phyloP scores from a whole-genome alignment of 2,329 filamentous ascomycete genomes.

The Fusarium continuum region DNA sequence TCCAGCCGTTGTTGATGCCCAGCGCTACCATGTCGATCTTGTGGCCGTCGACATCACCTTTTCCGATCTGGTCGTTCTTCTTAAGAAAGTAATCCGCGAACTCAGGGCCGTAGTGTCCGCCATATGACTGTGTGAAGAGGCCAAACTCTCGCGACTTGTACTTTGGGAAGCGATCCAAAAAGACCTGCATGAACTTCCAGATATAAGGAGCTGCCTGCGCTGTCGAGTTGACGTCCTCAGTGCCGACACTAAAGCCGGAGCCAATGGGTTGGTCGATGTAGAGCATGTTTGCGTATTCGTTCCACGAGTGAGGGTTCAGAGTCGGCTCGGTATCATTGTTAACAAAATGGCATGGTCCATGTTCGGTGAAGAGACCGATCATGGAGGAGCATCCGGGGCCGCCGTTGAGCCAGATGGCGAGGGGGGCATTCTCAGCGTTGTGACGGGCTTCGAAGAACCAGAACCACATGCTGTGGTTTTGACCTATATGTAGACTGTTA shows the following conservation, averaged over 20 bases:
- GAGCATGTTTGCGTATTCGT: conserved; percentile 71
- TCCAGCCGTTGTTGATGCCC: conserved; percentile 66
- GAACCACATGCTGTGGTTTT: conserved; percentile 50
- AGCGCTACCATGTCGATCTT: conserved; percentile 61
- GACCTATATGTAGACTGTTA: conserved; percentile 40
- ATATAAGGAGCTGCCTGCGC: conserved; percentile 49
- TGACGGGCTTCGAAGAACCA: conserved; percentile 61
- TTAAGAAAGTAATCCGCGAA: conserved; percentile 64
- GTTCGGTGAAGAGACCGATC: conserved; percentile 65
- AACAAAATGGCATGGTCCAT: conserved; percentile 81
- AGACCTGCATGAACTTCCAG: conserved; percentile 68
- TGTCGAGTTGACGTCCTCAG: conserved; percentile 43
- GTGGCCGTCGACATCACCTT: conserved; percentile 52
- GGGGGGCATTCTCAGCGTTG: conserved; percentile 49
- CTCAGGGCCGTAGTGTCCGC: conserved; percentile 67
- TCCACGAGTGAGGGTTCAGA: conserved; percentile 70
- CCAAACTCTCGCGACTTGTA: conserved; percentile 68
- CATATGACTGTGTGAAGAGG: conserved; percentile 64
- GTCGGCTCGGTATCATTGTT: conserved; percentile 44
- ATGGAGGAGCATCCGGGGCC: conserved; percentile 49
- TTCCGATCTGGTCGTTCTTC: conserved; percentile 63
- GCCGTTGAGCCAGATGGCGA: conserved; percentile 66
- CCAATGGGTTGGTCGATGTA: conserved; percentile 71
- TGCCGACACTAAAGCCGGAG: conserved; percentile 44
- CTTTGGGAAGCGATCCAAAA: conserved; percentile 69